Evolutionary conservation across 768 basidiomycete genomes (phyloP), one percentile per base, ranked within the genome.

Genomic region (Mycena maculata): DNA sequence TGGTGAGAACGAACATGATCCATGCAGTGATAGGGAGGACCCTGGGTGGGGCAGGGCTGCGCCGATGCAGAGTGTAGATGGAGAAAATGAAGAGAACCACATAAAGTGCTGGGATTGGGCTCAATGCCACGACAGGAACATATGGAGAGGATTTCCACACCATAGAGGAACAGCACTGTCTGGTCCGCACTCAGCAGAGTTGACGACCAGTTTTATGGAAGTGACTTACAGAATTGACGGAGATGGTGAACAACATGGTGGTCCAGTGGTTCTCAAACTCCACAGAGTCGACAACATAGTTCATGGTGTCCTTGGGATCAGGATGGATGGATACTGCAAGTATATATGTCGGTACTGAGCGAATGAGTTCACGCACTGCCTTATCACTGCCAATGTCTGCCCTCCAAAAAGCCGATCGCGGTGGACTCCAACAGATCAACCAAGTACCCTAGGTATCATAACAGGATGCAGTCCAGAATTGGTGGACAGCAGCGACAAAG

Each of bases 1-100:
- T 50, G 0, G 47, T 55, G 3, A 64, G 30, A 39, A 58, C 15
- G 30, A 57, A 64, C 63, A 58, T 64, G 22, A 28, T 6, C 63
- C 63, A 64, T 31, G 63, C 47, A 15, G 52, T 30, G 52, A 49
- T 31, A 70, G 69, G 18, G 72, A 64, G 28, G 6, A 58, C 28
- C 58, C 33, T 58, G 1, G 16, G 16, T 28, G 20, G 28, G 22
- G 45, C 39, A 8, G 47, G 48, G 18, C 18, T 33, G 15, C 36
- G 57, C 10, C 30, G 64, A 3, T 9, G 56, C 6, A 60, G 64
- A 7, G 50, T 59, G 42, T 18, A 30, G 7, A 65, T 38, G 20
- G 64, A 65, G 25, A 52, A 65, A 2, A 53, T 15, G 23, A 65
- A 65, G 12, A 58, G 48, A 16, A 65, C 50, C 1, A 54, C 50